A percentile compares a stretch with the other conserved stretches of the same genome.
Conservation (phyloP, 2,329 filamentous ascomycete genomes). For the Leptographium lundbergii region DNA sequence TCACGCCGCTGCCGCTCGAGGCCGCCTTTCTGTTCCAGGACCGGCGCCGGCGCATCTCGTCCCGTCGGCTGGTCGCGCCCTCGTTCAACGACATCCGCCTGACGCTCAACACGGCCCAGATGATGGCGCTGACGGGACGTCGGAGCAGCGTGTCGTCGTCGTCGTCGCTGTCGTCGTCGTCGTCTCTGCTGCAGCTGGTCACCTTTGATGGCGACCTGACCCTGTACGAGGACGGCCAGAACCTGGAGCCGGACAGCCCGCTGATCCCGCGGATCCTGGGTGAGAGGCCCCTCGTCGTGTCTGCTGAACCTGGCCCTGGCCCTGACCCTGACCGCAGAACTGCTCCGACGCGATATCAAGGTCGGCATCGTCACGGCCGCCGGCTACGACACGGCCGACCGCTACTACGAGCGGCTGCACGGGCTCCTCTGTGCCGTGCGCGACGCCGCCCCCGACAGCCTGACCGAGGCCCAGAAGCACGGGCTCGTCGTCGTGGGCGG, state of each 20-base stretch:
- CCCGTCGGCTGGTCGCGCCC: conserved; percentile 81
- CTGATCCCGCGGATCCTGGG: conserved; percentile 54
- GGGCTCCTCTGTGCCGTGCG: conserved; percentile 75
- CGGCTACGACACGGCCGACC: conserved; percentile 77
- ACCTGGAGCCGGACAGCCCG: conserved; percentile 60
- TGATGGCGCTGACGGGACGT: conserved; percentile 66
- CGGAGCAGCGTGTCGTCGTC: conserved; percentile 13
- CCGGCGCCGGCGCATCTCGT: conserved; percentile 71
- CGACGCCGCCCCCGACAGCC: conserved; percentile 14
- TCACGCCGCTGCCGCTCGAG: conserved; percentile 74
- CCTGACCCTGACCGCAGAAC: conserved; percentile 33
- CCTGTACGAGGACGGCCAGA: conserved; percentile 81
- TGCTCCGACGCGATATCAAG: conserved; percentile 66
- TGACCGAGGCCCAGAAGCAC: conserved; percentile 56
- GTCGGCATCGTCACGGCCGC: conserved; percentile 95
- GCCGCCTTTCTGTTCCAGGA: conserved; percentile 91
- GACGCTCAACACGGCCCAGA: conserved; percentile 86
- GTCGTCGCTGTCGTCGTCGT: not conserved
- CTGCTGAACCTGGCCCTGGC: too few relatives aligned
- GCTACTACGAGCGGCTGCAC: conserved; percentile 77
- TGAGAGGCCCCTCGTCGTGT: too few relatives aligned
- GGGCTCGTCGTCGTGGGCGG: conserved; percentile 88
- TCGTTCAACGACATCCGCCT: conserved; percentile 95
- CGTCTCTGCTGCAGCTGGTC: conserved; percentile 53
- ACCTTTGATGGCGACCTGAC: conserved; percentile 98